phyloP scores from a whole-genome alignment of 495 filamentous ascomycete genomes.

The Aspergillus saccharolyticus region DNA sequence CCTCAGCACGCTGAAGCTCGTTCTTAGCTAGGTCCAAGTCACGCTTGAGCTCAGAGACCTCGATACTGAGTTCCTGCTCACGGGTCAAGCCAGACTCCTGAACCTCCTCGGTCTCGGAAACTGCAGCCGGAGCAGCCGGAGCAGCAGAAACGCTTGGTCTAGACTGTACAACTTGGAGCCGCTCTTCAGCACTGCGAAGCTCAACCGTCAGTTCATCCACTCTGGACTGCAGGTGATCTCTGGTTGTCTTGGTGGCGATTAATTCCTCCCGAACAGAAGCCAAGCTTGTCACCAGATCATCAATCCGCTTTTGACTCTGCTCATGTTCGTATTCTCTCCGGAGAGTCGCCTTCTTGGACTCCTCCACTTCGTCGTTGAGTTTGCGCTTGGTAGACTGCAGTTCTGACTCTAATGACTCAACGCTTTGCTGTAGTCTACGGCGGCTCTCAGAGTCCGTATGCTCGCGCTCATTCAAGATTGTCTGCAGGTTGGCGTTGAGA shows the following conservation, averaged over 20 bases:
- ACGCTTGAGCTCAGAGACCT: constrained; percentile 77
- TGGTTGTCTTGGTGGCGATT: constrained; percentile 72
- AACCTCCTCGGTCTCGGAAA: constrained; percentile 29
- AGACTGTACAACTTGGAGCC: constrained; percentile 70
- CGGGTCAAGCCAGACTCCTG: constrained; percentile 54
- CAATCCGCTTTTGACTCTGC: constrained; percentile 80
- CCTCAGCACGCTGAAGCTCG: constrained; percentile 73
- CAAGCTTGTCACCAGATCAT: constrained; percentile 78
- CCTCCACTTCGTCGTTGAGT: constrained; percentile 77
- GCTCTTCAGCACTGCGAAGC: constrained; percentile 81
- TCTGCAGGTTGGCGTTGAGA: constrained; percentile 74
- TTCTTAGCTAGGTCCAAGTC: constrained; percentile 69
- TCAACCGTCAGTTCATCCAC: constrained; percentile 87
- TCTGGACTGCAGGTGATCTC: constrained; percentile 79
- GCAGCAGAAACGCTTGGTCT: constrained; percentile 53
- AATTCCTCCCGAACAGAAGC: constrained; percentile 76
- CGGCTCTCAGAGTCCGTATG: constrained; percentile 74
- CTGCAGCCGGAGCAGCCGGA: constrained; percentile 28
- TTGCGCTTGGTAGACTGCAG: constrained; percentile 74
- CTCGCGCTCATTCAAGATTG: constrained; percentile 84
- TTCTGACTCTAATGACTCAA: constrained; percentile 74
- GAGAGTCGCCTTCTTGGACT: constrained; percentile 67
- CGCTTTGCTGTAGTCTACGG: constrained; percentile 67
- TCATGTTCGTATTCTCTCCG: constrained; percentile 84
- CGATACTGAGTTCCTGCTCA: constrained; percentile 80